These are phyloP conservation scores for Pseudozyma tsukubaensis DNA, from an alignment of 1,284 basidiomycete species.

Conservation along the genomic window DNA sequence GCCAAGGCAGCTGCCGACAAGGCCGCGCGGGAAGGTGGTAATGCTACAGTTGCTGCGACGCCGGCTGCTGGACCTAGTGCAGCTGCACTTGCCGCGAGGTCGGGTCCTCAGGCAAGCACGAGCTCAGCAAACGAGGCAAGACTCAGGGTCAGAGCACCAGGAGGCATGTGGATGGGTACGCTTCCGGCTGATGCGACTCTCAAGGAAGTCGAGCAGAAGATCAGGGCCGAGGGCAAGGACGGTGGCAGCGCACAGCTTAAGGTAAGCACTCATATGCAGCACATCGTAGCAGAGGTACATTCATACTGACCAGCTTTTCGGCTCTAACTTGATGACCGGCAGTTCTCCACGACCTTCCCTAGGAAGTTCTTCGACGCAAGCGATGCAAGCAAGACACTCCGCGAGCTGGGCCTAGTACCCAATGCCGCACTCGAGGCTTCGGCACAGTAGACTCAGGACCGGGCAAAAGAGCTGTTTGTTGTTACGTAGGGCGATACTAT, in stretches of 20 bases:
- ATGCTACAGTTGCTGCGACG: conserved; percentile 10
- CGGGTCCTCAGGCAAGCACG: conserved; percentile 31
- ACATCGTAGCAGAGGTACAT: not conserved
- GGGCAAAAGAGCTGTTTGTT: too few species aligned
- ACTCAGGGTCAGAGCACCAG: conserved; percentile 59
- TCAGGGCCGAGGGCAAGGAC: conserved; percentile 56
- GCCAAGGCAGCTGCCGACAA: conserved; percentile 64
- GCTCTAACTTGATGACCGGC: conserved; percentile 3
- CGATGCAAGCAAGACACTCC: conserved; percentile 58
- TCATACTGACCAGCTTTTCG: not conserved
- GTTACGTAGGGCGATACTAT: too few species aligned
- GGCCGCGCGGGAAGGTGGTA: conserved; percentile 54
- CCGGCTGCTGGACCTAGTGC: conserved; percentile 39
- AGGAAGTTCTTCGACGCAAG: conserved; percentile 59
- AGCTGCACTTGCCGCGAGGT: conserved; percentile 37
- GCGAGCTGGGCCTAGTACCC: conserved; percentile 65
- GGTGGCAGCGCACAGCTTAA: conserved; percentile 46
- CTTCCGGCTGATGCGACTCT: conserved; percentile 59
- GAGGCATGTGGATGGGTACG: conserved; percentile 64
- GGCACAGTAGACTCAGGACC: conserved; percentile 7
- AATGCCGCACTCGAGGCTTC: conserved; percentile 65
- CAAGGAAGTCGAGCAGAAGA: conserved; percentile 47
- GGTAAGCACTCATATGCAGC: conserved; percentile 27
- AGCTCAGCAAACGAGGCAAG: conserved; percentile 59
- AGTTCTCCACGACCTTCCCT: conserved; percentile 67